phyloP scores from a whole-genome alignment of 2,329 filamentous ascomycete genomes.

The Monascus ruber region DNA sequence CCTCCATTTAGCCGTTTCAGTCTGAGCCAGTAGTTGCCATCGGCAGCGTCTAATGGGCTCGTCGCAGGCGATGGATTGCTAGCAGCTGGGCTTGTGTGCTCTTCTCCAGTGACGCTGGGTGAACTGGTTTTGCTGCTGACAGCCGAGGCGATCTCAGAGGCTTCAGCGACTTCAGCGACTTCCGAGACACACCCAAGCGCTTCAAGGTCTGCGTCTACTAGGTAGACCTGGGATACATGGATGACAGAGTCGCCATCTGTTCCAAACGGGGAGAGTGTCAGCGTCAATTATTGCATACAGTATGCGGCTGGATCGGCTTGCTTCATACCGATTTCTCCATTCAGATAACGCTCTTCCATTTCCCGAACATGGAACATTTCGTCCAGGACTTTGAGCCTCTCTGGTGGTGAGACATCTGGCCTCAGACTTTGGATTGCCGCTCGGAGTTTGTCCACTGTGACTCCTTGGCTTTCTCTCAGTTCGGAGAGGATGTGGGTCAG shows the following conservation, averaged over 20 bases:
- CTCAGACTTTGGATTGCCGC: constrained; percentile 30
- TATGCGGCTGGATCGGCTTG: background rate
- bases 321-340: constrained; percentile 25
- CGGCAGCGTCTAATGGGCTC: no score
- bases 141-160: background rate
- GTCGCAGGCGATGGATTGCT: background rate
- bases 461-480: constrained; percentile 21
- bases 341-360: constrained; percentile 26
- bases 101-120: background rate
- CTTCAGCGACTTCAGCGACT: background rate
- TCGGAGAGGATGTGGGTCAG: constrained; percentile 31
- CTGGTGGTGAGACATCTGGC: constrained; percentile 24
- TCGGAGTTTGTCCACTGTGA: constrained; percentile 27
- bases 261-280: background rate
- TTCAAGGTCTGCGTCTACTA: constrained; percentile 12
- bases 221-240: constrained; percentile 17
- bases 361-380: constrained; percentile 30
- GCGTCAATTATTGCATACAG: background rate
- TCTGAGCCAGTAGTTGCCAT: background rate
- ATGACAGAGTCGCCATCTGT: constrained; percentile 18
- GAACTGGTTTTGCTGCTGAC: background rate
- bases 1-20: background rate
- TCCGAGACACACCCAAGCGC: constrained; percentile 6
- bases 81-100: background rate
- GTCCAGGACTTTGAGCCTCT: constrained; percentile 26